These are phyloP conservation scores for Verticillium alfalfae DNA, from an alignment of 2,329 filamentous ascomycete species.

Conservation along the genomic window DNA sequence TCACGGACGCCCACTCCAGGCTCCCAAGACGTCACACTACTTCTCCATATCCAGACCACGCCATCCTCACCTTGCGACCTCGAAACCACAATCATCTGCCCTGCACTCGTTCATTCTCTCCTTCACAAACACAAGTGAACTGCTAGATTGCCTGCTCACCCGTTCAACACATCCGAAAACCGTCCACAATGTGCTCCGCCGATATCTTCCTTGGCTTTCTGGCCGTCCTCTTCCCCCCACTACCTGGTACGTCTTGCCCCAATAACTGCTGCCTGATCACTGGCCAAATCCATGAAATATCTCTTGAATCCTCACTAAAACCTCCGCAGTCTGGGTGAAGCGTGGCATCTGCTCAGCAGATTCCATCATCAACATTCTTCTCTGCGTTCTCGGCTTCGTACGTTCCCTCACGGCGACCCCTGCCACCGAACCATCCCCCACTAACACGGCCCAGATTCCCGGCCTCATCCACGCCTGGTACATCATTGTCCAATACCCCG, in stretches of 20 bases:
- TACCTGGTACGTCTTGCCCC: slow-evolving; percentile 48
- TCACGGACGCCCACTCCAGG: not conserved
- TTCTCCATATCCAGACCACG: not conserved
- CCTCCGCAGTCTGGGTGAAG: slow-evolving; percentile 82
- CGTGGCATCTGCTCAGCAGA: slow-evolving; percentile 87
- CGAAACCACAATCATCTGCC: not conserved
- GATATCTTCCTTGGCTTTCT: slow-evolving; percentile 60
- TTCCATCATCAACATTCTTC: slow-evolving; percentile 90
- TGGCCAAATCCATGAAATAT: not conserved
- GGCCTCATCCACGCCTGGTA: slow-evolving; percentile 96
- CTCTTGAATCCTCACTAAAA: slow-evolving; percentile 20
- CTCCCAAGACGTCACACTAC: not conserved
- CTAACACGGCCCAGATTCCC: slow-evolving; percentile 49
- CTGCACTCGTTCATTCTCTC: not conserved
- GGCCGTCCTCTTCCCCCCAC: slow-evolving; percentile 60
- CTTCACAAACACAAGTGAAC: not conserved
- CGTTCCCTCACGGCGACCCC: slow-evolving; percentile 14
- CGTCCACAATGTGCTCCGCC: slow-evolving; percentile 46
- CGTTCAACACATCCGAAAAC: slow-evolving; percentile 1
- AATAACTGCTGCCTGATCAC: not conserved
- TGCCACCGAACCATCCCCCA: slow-evolving; percentile 12
- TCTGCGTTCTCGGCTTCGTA: slow-evolving; percentile 69
- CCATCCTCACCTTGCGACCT: not conserved
- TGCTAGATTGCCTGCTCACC: not conserved
- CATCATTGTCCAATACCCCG: slow-evolving; percentile 88